Conservation (phyloP, 2,329 filamentous ascomycete genomes). For the Eurotiales sp. region DNA sequence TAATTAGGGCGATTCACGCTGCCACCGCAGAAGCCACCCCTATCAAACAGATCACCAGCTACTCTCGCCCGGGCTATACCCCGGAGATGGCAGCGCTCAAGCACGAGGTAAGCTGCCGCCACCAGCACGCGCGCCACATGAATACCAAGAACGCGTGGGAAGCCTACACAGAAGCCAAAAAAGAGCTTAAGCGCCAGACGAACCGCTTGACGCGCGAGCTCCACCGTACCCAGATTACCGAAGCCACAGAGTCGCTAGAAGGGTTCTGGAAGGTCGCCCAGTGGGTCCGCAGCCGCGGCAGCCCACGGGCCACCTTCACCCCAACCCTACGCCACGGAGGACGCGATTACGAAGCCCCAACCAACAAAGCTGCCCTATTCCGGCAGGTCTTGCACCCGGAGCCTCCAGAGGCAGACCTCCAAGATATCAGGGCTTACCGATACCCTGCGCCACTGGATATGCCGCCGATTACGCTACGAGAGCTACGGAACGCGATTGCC, state of each 20-base stretch:
- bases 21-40: background rate
- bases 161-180: background rate
- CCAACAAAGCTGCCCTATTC: background rate
- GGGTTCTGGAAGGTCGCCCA: background rate
- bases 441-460: background rate
- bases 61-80: background rate
- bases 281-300: background rate
- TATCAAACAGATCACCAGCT: background rate
- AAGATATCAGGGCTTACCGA: background rate
- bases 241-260: background rate
- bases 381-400: background rate
- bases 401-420: background rate
- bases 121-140: background rate
- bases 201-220: background rate
- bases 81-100: constrained; percentile 1
- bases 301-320: background rate
- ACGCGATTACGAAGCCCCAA: background rate
- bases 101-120: background rate
- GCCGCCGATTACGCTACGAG: background rate
- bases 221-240: background rate
- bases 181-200: background rate
- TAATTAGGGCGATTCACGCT: background rate
- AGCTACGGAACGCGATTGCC: background rate
- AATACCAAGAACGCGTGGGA: background rate
- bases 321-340: background rate